phyloP scores from a whole-genome alignment of 108 stramenopile species.

The Fragilaria radians region DNA sequence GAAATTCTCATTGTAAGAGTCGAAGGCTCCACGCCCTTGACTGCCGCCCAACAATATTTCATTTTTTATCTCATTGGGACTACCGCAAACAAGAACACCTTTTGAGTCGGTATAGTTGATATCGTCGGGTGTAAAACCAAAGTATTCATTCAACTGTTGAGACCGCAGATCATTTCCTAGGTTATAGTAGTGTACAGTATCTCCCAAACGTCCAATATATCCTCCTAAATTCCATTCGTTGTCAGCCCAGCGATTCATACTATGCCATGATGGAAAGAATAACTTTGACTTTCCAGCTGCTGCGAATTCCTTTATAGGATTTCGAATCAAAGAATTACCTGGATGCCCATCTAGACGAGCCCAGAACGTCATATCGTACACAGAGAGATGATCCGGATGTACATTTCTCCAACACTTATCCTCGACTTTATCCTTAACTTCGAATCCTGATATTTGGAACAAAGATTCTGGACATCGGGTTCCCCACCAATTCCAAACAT shows the following conservation, averaged over 20 bases:
- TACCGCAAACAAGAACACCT: neutral
- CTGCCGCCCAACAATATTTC: neutral
- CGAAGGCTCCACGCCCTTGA: slow-evolving; percentile 1
- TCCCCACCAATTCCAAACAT: too few species aligned
- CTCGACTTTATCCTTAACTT: neutral
- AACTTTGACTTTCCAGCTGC: slow-evolving; percentile 8
- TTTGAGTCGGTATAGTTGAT: neutral
- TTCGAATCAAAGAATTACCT: slow-evolving; percentile 19
- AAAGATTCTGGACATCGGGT: too few species aligned
- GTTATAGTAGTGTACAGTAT: neutral
- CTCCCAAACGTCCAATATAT: neutral
- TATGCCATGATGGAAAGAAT: slow-evolving; percentile 9
- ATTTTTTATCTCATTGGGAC: neutral
- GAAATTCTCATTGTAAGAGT: neutral
- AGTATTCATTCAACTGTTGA: neutral
- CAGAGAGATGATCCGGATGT: slow-evolving; percentile 11
- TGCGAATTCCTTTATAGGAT: slow-evolving; percentile 26
- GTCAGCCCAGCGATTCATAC: slow-evolving; percentile 33
- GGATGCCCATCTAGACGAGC: slow-evolving; percentile 10
- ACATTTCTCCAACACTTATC: neutral
- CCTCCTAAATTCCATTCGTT: neutral
- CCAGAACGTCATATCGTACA: slow-evolving; percentile 45
- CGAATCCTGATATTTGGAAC: neutral
- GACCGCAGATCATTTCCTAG: neutral
- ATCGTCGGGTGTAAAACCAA: neutral